Percentiles rank a stretch among this genome's conserved stretches.
phyloP scores from a whole-genome alignment of 306 rosid genomes.

The Acacia crassicarpa region DNA sequence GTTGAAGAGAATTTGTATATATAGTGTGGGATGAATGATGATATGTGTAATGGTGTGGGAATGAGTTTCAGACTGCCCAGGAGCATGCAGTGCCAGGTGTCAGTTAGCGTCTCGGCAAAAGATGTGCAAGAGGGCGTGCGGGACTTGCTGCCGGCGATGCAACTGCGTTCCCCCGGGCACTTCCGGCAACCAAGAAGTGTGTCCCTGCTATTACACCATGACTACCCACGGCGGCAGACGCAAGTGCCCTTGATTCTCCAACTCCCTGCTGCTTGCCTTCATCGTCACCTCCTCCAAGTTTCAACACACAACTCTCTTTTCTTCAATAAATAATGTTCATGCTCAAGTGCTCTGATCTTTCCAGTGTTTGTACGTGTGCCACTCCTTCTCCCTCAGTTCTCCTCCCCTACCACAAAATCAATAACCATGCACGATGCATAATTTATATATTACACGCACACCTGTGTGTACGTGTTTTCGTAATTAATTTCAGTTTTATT shows the following conservation, averaged over 20 bases:
- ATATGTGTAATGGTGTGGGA: not conserved
- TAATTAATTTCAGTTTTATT: not conserved
- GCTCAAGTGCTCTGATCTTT: not conserved
- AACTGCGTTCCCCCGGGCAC: constrained; percentile 79
- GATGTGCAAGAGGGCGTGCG: constrained; percentile 65
- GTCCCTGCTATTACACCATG: constrained; percentile 68
- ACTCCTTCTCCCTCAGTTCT: not conserved
- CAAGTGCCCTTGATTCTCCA: constrained; percentile 62
- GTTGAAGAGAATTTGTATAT: not conserved
- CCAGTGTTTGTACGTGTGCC: not conserved
- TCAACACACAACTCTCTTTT: not conserved
- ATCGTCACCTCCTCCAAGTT: no score
- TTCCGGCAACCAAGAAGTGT: constrained; percentile 55
- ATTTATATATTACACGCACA: not conserved
- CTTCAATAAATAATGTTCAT: not conserved
- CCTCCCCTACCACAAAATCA: not conserved
- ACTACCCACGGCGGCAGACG: constrained; percentile 66
- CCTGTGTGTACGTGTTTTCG: not conserved
- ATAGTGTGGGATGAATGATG: not conserved
- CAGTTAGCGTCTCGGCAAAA: constrained; percentile 50
- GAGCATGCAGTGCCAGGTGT: constrained; percentile 55
- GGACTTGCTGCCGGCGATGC: constrained; percentile 67
- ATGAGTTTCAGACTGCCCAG: constrained; percentile 47
- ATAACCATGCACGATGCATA: not conserved
- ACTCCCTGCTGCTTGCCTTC: not conserved